Base-by-base conservation (phyloP, 306 rosid species). In the Sesbania bispinosa region DNA sequence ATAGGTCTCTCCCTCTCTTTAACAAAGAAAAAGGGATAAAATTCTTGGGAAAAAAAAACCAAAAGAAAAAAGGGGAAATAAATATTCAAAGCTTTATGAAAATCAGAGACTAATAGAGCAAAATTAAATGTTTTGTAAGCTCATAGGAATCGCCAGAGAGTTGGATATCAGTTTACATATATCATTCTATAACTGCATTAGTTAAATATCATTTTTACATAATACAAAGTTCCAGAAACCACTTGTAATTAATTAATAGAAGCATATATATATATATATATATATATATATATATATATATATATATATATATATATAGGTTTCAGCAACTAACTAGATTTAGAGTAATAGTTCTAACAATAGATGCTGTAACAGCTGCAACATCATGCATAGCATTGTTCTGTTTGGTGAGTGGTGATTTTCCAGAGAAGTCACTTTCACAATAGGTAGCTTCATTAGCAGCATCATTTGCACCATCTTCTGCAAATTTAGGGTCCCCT, bases 401-500 rank as follows among this genome's bases (percentile, higher is more conserved):
- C 54, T 63, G 9, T 6, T 24, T 26, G 0, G 86, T 72, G 24
- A 85, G 68, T 0, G 59, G 81, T 0, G 85, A 83, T 3, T 63
- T 69, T 5, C 80, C 77, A 8, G 69, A 14, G 23, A 88, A 82
- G 0, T 30, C 77, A 1, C 0, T 15, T 57, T 86, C 87, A 67
- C 94, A 88, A 1, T 10, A 26, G 6, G 5, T 62, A 10, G 83
- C 86, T 23, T 81, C 88, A 19, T 23, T 45, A 27, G 75, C 78
- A 21, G 80, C 84, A 67, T 85, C 88, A 16, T 52, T 77, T 0
- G 80, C 75, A 0, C 80, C 75, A 15, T 77, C 50, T 71, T 75
- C 79, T 0, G 92, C 90, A 63, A 81, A 77, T 23, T 84, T 86
- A 1, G 78, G 74, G 26, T 77, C 29, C 3, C 84, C 94, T 45